These are phyloP conservation scores for Prunus salicina DNA, from an alignment of 306 rosid genomes.

Conservation along the genomic window DNA sequence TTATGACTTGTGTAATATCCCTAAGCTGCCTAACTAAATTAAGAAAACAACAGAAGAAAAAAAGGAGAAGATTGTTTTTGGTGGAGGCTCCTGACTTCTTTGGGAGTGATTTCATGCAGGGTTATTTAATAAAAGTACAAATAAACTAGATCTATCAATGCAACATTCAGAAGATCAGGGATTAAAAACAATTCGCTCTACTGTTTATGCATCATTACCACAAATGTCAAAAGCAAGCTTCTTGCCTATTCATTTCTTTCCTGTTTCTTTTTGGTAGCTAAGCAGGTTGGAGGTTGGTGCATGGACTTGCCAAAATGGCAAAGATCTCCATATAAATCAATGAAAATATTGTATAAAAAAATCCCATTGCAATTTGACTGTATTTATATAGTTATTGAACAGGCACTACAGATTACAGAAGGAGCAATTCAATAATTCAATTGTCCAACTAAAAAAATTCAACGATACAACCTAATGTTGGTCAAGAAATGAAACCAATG, in stretches of 20 bases:
- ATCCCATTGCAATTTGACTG: neutral
- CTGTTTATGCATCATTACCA: neutral
- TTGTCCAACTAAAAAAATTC: neutral
- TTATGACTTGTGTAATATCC: no score
- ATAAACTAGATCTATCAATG: no score
- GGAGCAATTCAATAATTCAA: neutral
- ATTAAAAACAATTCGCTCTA: no score
- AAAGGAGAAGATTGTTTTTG: no score
- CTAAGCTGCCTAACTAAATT: no score
- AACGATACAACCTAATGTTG: neutral
- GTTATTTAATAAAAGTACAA: no score
- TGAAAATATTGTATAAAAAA: no score
- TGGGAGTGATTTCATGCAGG: no score
- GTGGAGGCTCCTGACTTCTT: no score
- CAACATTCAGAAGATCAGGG: no score
- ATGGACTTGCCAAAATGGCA: neutral
- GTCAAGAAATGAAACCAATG: neutral
- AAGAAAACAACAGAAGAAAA: no score
- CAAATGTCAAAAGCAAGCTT: neutral
- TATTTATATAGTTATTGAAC: neutral
- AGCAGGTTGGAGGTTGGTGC: neutral
- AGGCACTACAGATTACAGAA: neutral
- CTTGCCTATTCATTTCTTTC: neutral
- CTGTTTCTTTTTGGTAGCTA: neutral
- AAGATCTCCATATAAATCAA: neutral